Conservation (phyloP, 1,139 yeast species). For the Yamadazyma atlantica region DNA sequence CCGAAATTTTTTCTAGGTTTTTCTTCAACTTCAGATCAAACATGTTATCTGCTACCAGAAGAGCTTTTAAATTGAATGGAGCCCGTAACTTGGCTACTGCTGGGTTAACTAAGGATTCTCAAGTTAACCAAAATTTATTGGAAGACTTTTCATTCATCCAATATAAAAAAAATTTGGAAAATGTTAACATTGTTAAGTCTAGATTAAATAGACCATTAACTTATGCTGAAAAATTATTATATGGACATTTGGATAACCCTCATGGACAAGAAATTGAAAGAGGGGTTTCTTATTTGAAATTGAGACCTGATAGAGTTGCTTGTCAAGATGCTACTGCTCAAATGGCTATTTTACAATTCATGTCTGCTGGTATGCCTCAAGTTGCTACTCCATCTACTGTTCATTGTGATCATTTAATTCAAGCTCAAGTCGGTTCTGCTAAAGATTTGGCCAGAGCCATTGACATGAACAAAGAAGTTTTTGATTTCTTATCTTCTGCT, state of each 20-base stretch:
- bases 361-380: slow-evolving; percentile 93
- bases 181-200: slow-evolving; percentile 79
- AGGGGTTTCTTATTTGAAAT: slow-evolving; percentile 93
- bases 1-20: background rate
- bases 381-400: slow-evolving; percentile 97
- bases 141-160: slow-evolving; percentile 81
- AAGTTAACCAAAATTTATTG: slow-evolving; percentile 88
- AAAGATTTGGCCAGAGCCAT: slow-evolving; percentile 94
- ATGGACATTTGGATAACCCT: slow-evolving; percentile 96
- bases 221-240: slow-evolving; percentile 93
- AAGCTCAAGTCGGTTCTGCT: slow-evolving; percentile 93
- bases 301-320: slow-evolving; percentile 99
- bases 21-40: slow-evolving; percentile 8
- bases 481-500: slow-evolving; percentile 89
- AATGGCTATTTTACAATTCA: slow-evolving; percentile 98
- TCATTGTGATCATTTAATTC: slow-evolving; percentile 98
- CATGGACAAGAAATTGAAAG: slow-evolving; percentile 93
- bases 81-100: slow-evolving; percentile 77
- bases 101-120: slow-evolving; percentile 81
- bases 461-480: slow-evolving; percentile 92
- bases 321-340: slow-evolving; percentile 99
- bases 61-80: slow-evolving; percentile 32
- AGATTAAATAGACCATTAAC: slow-evolving; percentile 94
- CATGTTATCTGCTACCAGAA: slow-evolving; percentile 45
- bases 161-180: slow-evolving; percentile 78